Evolutionary conservation across 805 yeast genomes (phyloP).

Genomic region (Barnettozyma wickerhamii): DNA sequence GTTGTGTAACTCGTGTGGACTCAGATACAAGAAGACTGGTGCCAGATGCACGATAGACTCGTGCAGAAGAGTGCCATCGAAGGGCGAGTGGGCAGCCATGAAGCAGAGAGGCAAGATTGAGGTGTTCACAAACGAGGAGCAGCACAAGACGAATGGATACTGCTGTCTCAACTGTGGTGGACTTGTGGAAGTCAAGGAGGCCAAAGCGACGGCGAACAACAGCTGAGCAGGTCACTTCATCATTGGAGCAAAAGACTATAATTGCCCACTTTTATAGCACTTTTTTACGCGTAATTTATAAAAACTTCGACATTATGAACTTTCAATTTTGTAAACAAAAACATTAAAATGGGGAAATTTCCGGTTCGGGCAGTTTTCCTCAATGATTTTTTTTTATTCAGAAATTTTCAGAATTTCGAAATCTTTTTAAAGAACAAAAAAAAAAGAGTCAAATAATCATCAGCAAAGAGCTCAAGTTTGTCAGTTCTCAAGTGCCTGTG

Average conservation of each 20-base stretch:
- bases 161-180: slow-evolving; percentile 59
- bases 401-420: not conserved
- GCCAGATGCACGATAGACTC: slow-evolving; percentile 75
- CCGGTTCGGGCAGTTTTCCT: no score
- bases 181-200: slow-evolving; percentile 42
- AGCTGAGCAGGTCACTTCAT: no score
- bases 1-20: slow-evolving; percentile 93
- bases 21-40: slow-evolving; percentile 89
- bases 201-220: no score
- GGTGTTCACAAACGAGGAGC: slow-evolving; percentile 28
- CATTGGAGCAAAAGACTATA: no score
- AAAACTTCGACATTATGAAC: not conserved
- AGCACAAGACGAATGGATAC: slow-evolving; percentile 33
- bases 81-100: slow-evolving; percentile 92
- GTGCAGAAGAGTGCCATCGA: slow-evolving; percentile 91
- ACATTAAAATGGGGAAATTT: no score
- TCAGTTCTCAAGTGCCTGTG: no score
- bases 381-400: not conserved
- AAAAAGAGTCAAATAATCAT: not conserved
- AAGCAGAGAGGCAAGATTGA: slow-evolving; percentile 54
- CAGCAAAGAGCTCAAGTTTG: no score
- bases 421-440: not conserved
- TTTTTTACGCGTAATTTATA: no score
- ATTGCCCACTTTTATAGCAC: no score
- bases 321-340: not conserved